Conservation (phyloP, 805 yeast genomes). For the Yamadazyma ubonensis region DNA sequence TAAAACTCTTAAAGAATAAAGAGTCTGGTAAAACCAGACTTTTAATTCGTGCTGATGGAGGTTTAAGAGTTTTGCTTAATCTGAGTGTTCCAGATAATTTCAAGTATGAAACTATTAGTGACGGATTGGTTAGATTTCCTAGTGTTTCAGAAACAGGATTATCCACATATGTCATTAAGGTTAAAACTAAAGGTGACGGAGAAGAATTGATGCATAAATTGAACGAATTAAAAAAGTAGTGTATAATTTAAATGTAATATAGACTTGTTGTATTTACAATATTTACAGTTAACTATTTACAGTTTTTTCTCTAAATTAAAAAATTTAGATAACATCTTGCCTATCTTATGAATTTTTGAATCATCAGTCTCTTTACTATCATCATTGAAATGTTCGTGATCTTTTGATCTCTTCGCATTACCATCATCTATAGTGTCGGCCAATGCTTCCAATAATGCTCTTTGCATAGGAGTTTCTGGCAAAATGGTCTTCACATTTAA, state of each 20-base stretch:
- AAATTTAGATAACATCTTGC: slow-evolving; percentile 56
- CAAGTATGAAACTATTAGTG: slow-evolving; percentile 59
- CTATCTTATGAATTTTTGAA: slow-evolving; percentile 53
- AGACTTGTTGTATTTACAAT: slow-evolving; percentile 5
- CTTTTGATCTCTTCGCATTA: slow-evolving; percentile 67
- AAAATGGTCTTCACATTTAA: slow-evolving; percentile 68
- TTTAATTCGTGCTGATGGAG: slow-evolving; percentile 85
- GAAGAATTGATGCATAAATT: slow-evolving; percentile 42
- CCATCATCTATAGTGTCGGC: slow-evolving; percentile 88
- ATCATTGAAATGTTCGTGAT: slow-evolving; percentile 38
- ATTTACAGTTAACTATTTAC: slow-evolving; percentile 12
- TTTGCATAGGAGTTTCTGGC: slow-evolving; percentile 81
- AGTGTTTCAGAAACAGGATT: slow-evolving; percentile 53
- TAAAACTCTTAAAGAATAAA: slow-evolving; percentile 66
- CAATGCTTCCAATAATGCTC: slow-evolving; percentile 85
- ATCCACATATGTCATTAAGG: slow-evolving; percentile 68
- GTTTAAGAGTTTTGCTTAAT: slow-evolving; percentile 75
- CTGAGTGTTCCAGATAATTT: slow-evolving; percentile 56
- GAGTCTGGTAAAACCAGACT: slow-evolving; percentile 65
- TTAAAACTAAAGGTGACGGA: slow-evolving; percentile 75
- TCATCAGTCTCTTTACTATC: slow-evolving; percentile 31
- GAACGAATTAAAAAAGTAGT: slow-evolving; percentile 19
- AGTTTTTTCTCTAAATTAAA: slow-evolving; percentile 43
- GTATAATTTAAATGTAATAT: slow-evolving; percentile 8
- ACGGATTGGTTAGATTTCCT: slow-evolving; percentile 68